A percentile compares a stretch with the other conserved stretches of the same genome.
These are phyloP conservation scores for Phycomyces blakesleeanus DNA, from an alignment of 192 early-diverging fungal genomes.

Conservation along the genomic window DNA sequence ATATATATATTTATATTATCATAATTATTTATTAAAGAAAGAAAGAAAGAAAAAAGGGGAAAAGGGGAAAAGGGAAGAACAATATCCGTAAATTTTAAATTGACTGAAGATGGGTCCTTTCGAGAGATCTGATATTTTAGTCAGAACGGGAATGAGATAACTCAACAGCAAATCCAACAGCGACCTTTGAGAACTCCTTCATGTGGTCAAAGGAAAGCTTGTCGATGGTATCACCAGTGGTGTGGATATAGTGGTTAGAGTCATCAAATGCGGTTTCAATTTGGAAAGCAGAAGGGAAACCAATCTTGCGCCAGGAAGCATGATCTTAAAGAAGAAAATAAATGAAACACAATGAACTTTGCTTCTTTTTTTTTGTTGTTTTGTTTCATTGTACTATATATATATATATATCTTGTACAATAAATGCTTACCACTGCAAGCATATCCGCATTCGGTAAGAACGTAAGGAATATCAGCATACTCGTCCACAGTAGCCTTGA, in stretches of 20 bases:
- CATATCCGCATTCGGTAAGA: conserved; percentile 86
- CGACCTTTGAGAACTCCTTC: conserved; percentile 81
- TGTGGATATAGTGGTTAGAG: conserved; percentile 80
- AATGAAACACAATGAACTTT: conserved; percentile 1
- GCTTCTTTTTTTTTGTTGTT: background rate
- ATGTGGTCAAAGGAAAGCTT: conserved; percentile 85
- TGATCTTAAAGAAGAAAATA: conserved; percentile 78
- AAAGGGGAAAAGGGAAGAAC: too few relatives aligned
- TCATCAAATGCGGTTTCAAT: conserved; percentile 71
- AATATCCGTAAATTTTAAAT: background rate
- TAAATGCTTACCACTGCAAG: conserved; percentile 29
- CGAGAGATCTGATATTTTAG: background rate
- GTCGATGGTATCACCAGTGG: conserved; percentile 70
- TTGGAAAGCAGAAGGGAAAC: conserved; percentile 82
- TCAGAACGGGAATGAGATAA: conserved; percentile 43
- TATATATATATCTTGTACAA: too few relatives aligned
- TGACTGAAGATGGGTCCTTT: background rate
- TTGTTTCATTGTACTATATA: background rate
- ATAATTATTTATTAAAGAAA: background rate
- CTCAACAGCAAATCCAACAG: conserved; percentile 85
- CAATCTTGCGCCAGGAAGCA: conserved; percentile 86
- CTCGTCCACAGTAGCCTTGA: conserved; percentile 51
- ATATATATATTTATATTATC: background rate
- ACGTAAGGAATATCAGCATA: conserved; percentile 68
- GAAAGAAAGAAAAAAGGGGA: too few relatives aligned